Base-by-base conservation (phyloP, 2,329 filamentous ascomycete species). In the Balansia obtecta region DNA sequence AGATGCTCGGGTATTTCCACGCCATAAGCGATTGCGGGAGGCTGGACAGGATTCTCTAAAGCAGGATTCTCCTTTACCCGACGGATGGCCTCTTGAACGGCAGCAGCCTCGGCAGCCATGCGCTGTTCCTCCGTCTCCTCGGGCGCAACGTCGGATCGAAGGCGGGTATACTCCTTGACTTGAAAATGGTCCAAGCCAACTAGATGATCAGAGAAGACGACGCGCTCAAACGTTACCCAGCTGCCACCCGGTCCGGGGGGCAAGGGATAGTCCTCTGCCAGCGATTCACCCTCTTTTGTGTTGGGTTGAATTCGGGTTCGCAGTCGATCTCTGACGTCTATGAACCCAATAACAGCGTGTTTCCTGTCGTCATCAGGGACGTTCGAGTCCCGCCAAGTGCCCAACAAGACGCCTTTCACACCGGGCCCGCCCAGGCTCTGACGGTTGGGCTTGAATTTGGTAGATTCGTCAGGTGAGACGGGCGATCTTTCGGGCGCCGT, bases 181-280 rank as follows among this genome's bases (percentile, higher is more conserved):
- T 80, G 72, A 30, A 74, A 70, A 45, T 81, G 73, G 48, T 77
- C 73, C 4, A 81, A 64, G 2, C 72, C 71, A 13, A 76, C 66
- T 0, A 83, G 72, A 51, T 81, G 77, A 8, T 72, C 61, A 2
- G 76, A 73, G 57, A 83, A 82, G 20, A 80, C 72, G 32, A 82
- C 71, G 18, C 76, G 70, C 51, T 80, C 75, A 56, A 82, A 82
- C 0, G 78, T 82, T 22, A 82, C 77, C 79, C 79, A 83, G 60
- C 77, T 81, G 49, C 77, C 79, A 20, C 79, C 79, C 1, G 78
- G 76, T 0, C 78, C 79, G 2, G 76, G 72, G 1, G 78, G 79
- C 4, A 79, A 58, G 33, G 76, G 66, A 59, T 71, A 71, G 30
- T 70, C 65, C 40, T 68, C 60, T 6, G 71, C 66, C 30, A 82